These are phyloP conservation scores for Venturia nashicola DNA, from an alignment of 2,329 filamentous ascomycete species.

Conservation along the genomic window DNA sequence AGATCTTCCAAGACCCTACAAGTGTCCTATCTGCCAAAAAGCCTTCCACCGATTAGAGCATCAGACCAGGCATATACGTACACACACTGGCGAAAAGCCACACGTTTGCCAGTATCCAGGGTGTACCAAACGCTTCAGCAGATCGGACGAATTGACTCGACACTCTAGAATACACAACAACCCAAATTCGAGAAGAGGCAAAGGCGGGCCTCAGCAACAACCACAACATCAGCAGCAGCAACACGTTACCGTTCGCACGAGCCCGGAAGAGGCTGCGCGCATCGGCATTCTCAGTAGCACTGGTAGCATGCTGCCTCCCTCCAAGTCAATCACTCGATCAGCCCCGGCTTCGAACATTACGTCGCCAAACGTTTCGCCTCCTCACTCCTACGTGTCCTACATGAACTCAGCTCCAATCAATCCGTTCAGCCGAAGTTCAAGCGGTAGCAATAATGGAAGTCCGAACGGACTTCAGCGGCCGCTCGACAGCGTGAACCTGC, in stretches of 20 bases:
- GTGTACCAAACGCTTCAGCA: slow-evolving; percentile 93
- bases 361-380: slow-evolving; percentile 93
- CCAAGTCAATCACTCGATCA: slow-evolving; percentile 72
- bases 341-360: slow-evolving; percentile 75
- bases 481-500: slow-evolving; percentile 54
- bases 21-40: slow-evolving; percentile 96
- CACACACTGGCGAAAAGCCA: slow-evolving; percentile 96
- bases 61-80: slow-evolving; percentile 84
- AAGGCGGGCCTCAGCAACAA: slow-evolving; percentile 35
- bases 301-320: slow-evolving; percentile 60
- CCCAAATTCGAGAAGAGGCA: slow-evolving; percentile 86
- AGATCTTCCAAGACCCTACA: slow-evolving; percentile 92
- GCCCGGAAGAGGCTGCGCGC: slow-evolving; percentile 37
- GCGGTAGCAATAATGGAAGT: slow-evolving; percentile 19
- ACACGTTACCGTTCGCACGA: slow-evolving; percentile 46
- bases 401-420: slow-evolving; percentile 42
- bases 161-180: slow-evolving; percentile 99
- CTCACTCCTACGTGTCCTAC: slow-evolving; percentile 55
- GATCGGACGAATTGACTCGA: slow-evolving; percentile 89
- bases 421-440: slow-evolving; percentile 37
- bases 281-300: slow-evolving; percentile 36
- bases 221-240: slow-evolving; percentile 35
- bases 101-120: slow-evolving; percentile 91
- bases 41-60: slow-evolving; percentile 97
- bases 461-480: slow-evolving; percentile 36